Conservation (phyloP, 2,329 filamentous ascomycete species). For the Graphilbum sp. region DNA sequence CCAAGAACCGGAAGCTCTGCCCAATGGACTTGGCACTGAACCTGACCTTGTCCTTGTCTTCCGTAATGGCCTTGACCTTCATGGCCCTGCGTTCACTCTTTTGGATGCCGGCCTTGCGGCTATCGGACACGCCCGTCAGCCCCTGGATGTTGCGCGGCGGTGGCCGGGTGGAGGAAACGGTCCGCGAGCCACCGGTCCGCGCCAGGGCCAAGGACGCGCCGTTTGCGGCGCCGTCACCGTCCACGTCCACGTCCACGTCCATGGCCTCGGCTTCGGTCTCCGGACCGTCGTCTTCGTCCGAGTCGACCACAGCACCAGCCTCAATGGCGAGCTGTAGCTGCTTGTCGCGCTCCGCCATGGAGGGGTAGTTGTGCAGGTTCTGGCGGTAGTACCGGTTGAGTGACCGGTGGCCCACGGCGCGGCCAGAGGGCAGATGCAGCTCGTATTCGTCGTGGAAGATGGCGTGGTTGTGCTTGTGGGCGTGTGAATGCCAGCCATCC, state of each 20-base stretch:
- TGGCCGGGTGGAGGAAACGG: constrained; percentile 4
- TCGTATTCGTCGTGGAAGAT: constrained; percentile 89
- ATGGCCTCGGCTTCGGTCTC: not conserved
- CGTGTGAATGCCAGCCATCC: constrained; percentile 70
- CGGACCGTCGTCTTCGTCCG: constrained; percentile 1
- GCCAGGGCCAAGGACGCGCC: too few relatives aligned
- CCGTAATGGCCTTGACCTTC: constrained; percentile 1
- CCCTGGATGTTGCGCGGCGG: constrained; percentile 6
- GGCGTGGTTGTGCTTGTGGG: constrained; percentile 56
- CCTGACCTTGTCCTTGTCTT: constrained; percentile 5
- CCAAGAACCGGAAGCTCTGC: constrained; percentile 8
- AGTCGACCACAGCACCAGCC: constrained; percentile 2
- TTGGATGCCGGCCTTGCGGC: constrained; percentile 2
- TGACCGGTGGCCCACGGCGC: constrained; percentile 78
- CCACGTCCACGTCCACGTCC: not conserved
- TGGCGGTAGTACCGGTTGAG: constrained; percentile 81
- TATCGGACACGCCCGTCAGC: constrained; percentile 7
- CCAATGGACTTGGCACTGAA: constrained; percentile 9
- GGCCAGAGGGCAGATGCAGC: constrained; percentile 79
- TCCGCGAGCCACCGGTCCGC: not conserved
- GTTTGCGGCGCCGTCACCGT: not conserved
- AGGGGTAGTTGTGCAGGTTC: constrained; percentile 75
- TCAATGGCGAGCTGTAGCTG: constrained; percentile 9
- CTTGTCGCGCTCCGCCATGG: constrained; percentile 42
- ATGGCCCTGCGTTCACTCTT: constrained; percentile 6